phyloP scores from a whole-genome alignment of 1,139 yeast genomes.

The Suhomyces anneliseae region DNA sequence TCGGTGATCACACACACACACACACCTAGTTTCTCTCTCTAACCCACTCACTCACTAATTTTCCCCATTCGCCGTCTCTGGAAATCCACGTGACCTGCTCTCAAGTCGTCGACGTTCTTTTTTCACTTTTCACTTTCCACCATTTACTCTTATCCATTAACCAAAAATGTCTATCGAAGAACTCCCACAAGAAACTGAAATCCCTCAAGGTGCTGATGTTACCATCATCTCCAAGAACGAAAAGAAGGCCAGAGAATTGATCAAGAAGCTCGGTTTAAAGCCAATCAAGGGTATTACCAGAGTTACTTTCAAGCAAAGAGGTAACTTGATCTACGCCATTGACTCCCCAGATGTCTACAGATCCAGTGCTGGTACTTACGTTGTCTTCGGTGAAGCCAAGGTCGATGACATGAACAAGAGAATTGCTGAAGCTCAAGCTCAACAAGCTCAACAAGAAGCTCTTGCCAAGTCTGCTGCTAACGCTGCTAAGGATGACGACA shows the following conservation, averaged over 20 bases:
- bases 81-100: not conserved
- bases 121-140: slow-evolving; percentile 4
- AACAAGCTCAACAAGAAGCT: slow-evolving; percentile 54
- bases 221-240: slow-evolving; percentile 85
- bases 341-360: slow-evolving; percentile 94
- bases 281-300: slow-evolving; percentile 90
- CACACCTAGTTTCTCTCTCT: not conserved
- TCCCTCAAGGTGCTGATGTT: slow-evolving; percentile 89
- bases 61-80: not conserved
- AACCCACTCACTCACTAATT: not conserved
- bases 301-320: slow-evolving; percentile 94
- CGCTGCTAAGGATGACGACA: slow-evolving; percentile 36
- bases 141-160: not conserved
- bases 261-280: slow-evolving; percentile 88
- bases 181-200: slow-evolving; percentile 85
- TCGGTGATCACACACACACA: no score
- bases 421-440: slow-evolving; percentile 61
- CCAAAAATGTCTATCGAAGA: slow-evolving; percentile 48
- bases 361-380: slow-evolving; percentile 90
- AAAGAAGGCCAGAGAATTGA: slow-evolving; percentile 92
- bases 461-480: slow-evolving; percentile 55
- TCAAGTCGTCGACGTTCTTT: slow-evolving; percentile 1
- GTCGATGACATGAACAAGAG: slow-evolving; percentile 87
- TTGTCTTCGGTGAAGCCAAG: slow-evolving; percentile 98
- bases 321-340: slow-evolving; percentile 90